Base-by-base conservation (phyloP, 164 flowering plant genomes). In the Annona cherimola region DNA sequence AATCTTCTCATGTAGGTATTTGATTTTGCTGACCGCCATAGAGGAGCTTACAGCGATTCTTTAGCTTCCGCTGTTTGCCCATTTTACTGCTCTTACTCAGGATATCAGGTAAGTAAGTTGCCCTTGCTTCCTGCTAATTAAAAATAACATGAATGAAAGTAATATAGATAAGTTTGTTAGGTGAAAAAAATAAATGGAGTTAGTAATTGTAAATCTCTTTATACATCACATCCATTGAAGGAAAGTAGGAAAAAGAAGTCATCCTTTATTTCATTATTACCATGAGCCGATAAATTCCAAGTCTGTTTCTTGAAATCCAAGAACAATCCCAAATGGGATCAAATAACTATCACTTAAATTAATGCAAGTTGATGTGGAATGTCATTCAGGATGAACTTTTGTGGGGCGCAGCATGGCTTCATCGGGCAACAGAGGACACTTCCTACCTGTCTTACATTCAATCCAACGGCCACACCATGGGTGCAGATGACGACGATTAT, bases 381-480 rank as follows among this genome's bases (percentile, higher is more conserved):
- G 60, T 54, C 14, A 63, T 62, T 7, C 70, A 94, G 99, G 99
- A 93, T 69, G 97, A 95, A 77, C 91, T 95, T 63, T 84, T 95
- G 26, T 93, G 99, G 99, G 98, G 94, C 19, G 99, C 99, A 18
- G 83, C 99, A 46, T 95, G 99, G 99, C 74, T 95, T 26, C 87
- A 89, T 70, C 77, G 78, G 74, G 99, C 98, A 19, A 81, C 99
- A 57, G 70, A 80, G 57, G 71, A 91, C 68, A 42, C 54, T 45
- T 76, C 88, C 1, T 93, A 89, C 77, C 61, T 90, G 78, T 44
- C 78, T 4, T 95, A 95, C 84, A 93, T 95, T 69, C 87, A 87
- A 63, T 77, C 89, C 63, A 95, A 95, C 55, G 99, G 98, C 61
- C 94, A 84, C 69, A 87, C 83, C 0, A 26, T 90, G 46, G 99